Conservation (phyloP, 768 basidiomycete genomes). For the Mycena filopes region DNA sequence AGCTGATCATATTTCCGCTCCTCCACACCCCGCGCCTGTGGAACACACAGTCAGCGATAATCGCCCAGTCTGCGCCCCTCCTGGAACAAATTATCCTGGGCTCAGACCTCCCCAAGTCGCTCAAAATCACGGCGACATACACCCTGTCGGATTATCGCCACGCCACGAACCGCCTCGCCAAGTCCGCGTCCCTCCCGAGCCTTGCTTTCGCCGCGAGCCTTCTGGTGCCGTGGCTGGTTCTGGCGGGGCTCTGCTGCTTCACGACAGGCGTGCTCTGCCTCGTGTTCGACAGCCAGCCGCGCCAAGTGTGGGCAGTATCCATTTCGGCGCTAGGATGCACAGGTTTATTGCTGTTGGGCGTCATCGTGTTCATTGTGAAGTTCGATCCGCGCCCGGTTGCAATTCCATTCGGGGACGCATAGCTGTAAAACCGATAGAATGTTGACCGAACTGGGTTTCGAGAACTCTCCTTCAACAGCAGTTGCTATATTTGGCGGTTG, state of each 20-base stretch:
- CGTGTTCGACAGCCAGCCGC: slow-evolving; percentile 18
- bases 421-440: too few relatives aligned
- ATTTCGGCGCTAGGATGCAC: slow-evolving; percentile 14
- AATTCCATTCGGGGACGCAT: background rate
- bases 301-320: slow-evolving; percentile 23
- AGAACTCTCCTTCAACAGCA: too few relatives aligned
- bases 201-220: slow-evolving; percentile 17
- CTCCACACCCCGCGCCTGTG: slow-evolving; percentile 13
- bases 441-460: too few relatives aligned
- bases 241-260: slow-evolving; percentile 20
- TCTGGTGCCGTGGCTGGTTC: slow-evolving; percentile 8
- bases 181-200: background rate
- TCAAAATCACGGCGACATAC: slow-evolving; percentile 4
- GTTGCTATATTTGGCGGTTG: too few relatives aligned
- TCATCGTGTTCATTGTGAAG: background rate
- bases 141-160: slow-evolving; percentile 16
- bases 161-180: background rate
- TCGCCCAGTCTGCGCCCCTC: slow-evolving; percentile 1
- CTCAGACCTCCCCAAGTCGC: background rate
- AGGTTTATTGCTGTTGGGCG: background rate
- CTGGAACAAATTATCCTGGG: background rate
- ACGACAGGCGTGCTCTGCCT: slow-evolving; percentile 11
- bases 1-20: slow-evolving; percentile 1
- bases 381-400: background rate
- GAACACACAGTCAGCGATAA: background rate